Evolutionary conservation across 441 rosid species (phyloP).

Genomic region (Erysimum cheiri): DNA sequence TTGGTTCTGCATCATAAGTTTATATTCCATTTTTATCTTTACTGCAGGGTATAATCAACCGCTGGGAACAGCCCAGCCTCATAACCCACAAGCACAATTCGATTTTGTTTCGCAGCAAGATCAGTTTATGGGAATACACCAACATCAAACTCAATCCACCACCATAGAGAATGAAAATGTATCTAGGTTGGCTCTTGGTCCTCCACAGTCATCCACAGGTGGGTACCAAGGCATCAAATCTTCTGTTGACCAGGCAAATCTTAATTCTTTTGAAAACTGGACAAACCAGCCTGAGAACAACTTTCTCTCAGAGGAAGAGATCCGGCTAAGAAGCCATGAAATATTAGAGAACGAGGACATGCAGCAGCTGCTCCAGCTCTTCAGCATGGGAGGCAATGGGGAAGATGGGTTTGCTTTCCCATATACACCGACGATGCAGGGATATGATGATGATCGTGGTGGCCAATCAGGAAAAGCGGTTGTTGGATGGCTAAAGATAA

Average conservation of each 20-base stretch:
- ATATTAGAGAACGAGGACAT: constrained; percentile 26
- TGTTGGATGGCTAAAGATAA: constrained; percentile 91
- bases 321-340: constrained; percentile 23
- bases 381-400: constrained; percentile 14
- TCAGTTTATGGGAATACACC: constrained; percentile 23
- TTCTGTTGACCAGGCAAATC: constrained; percentile 15
- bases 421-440: constrained; percentile 26
- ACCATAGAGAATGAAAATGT: constrained; percentile 15
- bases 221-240: constrained; percentile 3
- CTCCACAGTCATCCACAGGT: constrained; percentile 1
- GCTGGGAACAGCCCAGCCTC: neutral
- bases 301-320: constrained; percentile 19
- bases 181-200: constrained; percentile 11
- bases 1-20: constrained; percentile 16
- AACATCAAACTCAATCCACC: constrained; percentile 10
- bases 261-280: constrained; percentile 28
- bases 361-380: constrained; percentile 33
- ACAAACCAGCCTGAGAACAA: neutral
- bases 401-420: constrained; percentile 15
- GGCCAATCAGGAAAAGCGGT: constrained; percentile 65
- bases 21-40: neutral
- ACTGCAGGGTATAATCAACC: constrained; percentile 31
- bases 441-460: neutral
- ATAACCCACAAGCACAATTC: neutral
- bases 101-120: constrained; percentile 2